phyloP scores from a whole-genome alignment of 2,329 filamentous ascomycete genomes.

The Fusarium ramigenum region DNA sequence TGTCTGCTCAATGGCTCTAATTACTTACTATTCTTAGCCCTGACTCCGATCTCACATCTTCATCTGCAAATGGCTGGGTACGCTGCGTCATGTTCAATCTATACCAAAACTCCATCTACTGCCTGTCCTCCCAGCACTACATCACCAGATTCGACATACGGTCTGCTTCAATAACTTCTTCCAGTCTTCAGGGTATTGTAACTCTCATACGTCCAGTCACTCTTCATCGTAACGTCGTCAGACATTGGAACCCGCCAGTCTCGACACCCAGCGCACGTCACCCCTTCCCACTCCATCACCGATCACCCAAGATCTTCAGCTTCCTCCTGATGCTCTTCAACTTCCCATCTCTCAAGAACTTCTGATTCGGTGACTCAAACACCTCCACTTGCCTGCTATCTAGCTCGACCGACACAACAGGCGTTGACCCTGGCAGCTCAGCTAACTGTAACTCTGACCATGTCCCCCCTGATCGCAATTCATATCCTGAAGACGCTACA shows the following conservation, averaged over 20 bases:
- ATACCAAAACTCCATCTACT: background rate
- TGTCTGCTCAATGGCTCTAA: too few species aligned
- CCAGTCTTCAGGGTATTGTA: background rate
- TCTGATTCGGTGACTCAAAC: background rate
- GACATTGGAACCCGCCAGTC: accelerated
- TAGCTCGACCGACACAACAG: background rate
- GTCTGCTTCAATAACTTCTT: background rate
- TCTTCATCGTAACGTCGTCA: background rate
- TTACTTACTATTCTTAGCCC: accelerated
- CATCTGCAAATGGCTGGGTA: background rate
- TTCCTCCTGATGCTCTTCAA: background rate
- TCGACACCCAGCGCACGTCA: background rate
- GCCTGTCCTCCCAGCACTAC: background rate
- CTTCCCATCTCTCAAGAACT: background rate
- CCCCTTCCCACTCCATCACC: background rate
- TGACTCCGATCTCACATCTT: background rate
- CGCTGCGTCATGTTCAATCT: background rate
- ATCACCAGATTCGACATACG: background rate
- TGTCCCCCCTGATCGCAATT: background rate
- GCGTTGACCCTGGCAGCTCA: background rate
- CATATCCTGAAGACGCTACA: background rate
- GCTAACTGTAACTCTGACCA: background rate
- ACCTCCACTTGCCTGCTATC: background rate
- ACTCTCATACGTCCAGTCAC: background rate
- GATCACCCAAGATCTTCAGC: background rate